Evolutionary conservation across 441 rosid species (phyloP), one percentile per base, ranked within the genome.

Genomic region (Adansonia grandidieri): DNA sequence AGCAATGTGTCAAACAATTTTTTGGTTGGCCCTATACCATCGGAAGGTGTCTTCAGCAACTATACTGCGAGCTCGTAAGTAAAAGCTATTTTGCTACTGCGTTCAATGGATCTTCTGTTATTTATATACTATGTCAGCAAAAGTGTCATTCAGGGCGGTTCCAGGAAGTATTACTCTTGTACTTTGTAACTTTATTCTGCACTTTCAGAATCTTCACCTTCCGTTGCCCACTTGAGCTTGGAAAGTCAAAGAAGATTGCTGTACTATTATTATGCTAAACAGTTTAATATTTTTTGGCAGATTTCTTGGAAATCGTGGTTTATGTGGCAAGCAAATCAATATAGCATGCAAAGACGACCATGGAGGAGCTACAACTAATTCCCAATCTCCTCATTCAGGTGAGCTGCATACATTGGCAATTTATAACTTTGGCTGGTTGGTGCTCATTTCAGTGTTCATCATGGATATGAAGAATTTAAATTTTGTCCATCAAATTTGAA

Each of bases 1-100:
- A 92, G 97, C 86, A 93, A 97, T 53, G 90, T 93, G 72, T 92
- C 99, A 22, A 91, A 91, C 86, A 97, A 97, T 85, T 97, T 94
- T 85, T 90, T 97, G 75, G 84, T 47, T 60, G 98, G 99, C 66
- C 80, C 89, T 71, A 92, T 95, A 85, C 99, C 99, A 81, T 83
- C 92, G 24, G 88, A 89, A 77, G 98, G 96, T n/a, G 87, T 87
- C 81, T 88, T 93, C 78, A 63, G 69, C 86, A 87, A 83, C 78
- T 97, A 91, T 78, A 69, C 88, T 1, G 89, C 74, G 80, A 88
- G 85, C 89, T 92, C 97, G 99, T 96, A 87, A 93, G 98, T 86
- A 71, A 22, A 75, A 28, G 61, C 10, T 63, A 32, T 47, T 77
- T 24, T 68, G 66, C 28, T 73, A 4, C 64, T 11, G 19, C 57